Conservation (phyloP, 1,284 basidiomycete species). For the Athelia sp. region DNA sequence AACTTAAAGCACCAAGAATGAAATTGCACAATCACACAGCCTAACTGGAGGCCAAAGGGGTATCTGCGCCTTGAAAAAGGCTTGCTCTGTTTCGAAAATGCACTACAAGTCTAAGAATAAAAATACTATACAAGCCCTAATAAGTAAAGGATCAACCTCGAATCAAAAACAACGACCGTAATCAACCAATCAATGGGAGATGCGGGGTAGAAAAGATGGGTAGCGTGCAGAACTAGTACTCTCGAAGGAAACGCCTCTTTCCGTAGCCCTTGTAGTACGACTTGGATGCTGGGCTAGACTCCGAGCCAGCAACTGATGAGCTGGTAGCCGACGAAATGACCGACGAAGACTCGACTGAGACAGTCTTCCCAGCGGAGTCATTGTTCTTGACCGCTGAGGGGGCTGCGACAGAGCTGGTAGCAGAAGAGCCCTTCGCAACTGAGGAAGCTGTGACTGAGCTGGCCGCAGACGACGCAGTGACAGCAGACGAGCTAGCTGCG, state of each 20-base stretch:
- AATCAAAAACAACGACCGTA: neutral
- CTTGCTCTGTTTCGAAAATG: slow-evolving; percentile 1
- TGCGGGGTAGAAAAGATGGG: neutral
- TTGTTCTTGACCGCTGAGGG: slow-evolving; percentile 4
- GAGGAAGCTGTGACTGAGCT: neutral
- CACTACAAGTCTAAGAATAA: slow-evolving; percentile 1
- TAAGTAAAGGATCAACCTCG: neutral
- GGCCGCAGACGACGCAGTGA: neutral
- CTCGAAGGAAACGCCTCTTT: neutral
- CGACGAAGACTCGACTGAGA: slow-evolving; percentile 8
- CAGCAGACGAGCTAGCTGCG: neutral
- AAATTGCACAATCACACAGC: no score
- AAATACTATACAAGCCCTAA: neutral
- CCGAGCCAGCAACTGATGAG: slow-evolving; percentile 10
- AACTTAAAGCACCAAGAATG: no score
- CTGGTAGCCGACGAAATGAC: slow-evolving; percentile 5
- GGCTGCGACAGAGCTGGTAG: neutral
- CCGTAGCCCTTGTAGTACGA: neutral
- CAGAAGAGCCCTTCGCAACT: neutral
- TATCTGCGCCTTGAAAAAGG: neutral
- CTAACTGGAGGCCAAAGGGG: no score
- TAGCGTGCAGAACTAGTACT: neutral
- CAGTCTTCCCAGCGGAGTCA: slow-evolving; percentile 7
- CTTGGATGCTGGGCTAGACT: slow-evolving; percentile 8
- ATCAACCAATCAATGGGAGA: no score